phyloP scores from a whole-genome alignment of 2,329 filamentous ascomycete genomes.

The Emergomyces orientalis region DNA sequence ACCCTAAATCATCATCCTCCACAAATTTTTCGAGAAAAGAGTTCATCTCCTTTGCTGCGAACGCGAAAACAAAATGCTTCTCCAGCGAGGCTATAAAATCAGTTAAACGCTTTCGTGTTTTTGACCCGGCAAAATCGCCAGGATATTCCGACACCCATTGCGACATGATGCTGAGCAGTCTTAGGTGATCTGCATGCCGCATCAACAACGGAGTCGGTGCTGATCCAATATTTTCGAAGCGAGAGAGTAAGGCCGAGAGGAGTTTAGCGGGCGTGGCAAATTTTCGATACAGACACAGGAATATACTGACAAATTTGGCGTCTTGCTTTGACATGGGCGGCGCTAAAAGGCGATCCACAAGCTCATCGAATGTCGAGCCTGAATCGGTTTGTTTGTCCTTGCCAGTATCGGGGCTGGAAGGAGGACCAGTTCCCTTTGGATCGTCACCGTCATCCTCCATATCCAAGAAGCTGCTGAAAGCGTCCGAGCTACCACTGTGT shows the following conservation, averaged over 20 bases:
- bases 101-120: slow-evolving; percentile 61
- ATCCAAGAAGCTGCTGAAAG: slow-evolving; percentile 35
- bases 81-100: slow-evolving; percentile 69
- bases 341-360: slow-evolving; percentile 78
- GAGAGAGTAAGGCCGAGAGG: slow-evolving; percentile 57
- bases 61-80: slow-evolving; percentile 68
- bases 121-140: slow-evolving; percentile 77
- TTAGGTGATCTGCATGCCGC: slow-evolving; percentile 70
- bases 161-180: slow-evolving; percentile 72
- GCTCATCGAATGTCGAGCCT: slow-evolving; percentile 48
- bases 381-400: slow-evolving; percentile 29
- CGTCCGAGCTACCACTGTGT: slow-evolving; percentile 33
- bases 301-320: slow-evolving; percentile 76
- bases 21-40: slow-evolving; percentile 64
- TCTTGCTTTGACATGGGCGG: slow-evolving; percentile 80
- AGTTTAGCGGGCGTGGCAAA: slow-evolving; percentile 76
- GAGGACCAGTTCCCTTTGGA: slow-evolving; percentile 16
- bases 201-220: slow-evolving; percentile 63
- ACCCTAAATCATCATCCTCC: slow-evolving; percentile 85
- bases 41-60: slow-evolving; percentile 76
- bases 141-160: slow-evolving; percentile 87
- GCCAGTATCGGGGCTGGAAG: slow-evolving; percentile 23
- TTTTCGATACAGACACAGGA: slow-evolving; percentile 86
- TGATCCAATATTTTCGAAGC: slow-evolving; percentile 63
- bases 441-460: slow-evolving; percentile 37